phyloP scores from a whole-genome alignment of 306 rosid species.

The Begonia fuchsioides region DNA sequence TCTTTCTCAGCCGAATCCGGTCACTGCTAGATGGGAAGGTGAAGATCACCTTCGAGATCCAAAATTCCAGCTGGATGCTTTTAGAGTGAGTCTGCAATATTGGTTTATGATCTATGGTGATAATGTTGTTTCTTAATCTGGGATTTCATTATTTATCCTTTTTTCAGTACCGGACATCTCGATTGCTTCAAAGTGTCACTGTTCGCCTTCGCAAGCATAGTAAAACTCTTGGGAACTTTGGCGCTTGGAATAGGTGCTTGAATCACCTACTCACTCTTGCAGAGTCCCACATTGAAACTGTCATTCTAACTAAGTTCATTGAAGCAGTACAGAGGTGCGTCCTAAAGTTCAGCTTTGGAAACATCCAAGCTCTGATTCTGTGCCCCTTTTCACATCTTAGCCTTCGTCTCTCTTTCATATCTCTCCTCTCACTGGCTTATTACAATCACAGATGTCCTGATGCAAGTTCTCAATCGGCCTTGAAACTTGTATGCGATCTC shows the following conservation, averaged over 20 bases:
- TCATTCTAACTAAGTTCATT: conserved; percentile 79
- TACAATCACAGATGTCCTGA: conserved; percentile 48
- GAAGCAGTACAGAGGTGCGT: conserved; percentile 74
- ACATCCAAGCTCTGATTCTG: conserved; percentile 2
- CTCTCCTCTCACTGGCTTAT: too few species aligned
- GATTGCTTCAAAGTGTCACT: conserved; percentile 85
- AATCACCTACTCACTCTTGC: conserved; percentile 93
- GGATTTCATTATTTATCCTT: conserved; percentile 5
- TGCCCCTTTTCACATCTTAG: too few species aligned
- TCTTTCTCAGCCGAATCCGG: conserved; percentile 93
- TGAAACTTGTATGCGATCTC: conserved; percentile 85
- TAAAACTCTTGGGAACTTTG: conserved; percentile 70
- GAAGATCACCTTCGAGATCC: conserved; percentile 76
- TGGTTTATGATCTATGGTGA: not conserved
- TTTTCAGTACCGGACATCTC: conserved; percentile 82
- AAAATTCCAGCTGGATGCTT: conserved; percentile 92
- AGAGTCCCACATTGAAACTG: conserved; percentile 85
- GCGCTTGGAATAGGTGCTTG: conserved; percentile 96
- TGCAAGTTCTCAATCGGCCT: conserved; percentile 62
- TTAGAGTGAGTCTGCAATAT: conserved; percentile 56
- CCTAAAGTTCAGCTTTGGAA: conserved; percentile 4
- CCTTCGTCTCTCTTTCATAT: too few species aligned
- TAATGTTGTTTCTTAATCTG: not conserved
- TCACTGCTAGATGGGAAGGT: conserved; percentile 88
- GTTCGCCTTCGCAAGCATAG: conserved; percentile 76